phyloP scores from a whole-genome alignment of 208 protist genomes.

The Wallacemonas sp. region DNA sequence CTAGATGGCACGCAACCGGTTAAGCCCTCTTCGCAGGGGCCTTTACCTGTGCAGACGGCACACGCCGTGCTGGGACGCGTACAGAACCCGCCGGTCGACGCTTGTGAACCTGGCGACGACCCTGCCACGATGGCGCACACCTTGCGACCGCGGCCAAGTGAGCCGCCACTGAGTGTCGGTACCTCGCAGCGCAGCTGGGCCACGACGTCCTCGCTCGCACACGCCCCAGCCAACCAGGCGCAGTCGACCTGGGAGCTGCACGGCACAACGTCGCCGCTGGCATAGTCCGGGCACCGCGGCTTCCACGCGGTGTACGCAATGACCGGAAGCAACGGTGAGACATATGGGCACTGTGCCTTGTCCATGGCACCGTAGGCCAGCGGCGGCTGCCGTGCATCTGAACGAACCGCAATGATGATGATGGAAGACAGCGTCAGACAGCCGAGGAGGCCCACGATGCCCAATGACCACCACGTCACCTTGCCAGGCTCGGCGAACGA shows the following conservation, averaged over 20 bases:
- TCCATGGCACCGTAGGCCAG: slow-evolving; percentile 13
- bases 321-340: slow-evolving; percentile 20
- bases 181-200: slow-evolving; percentile 25
- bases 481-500: slow-evolving; percentile 27
- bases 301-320: slow-evolving; percentile 33
- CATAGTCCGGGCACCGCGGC: slow-evolving; percentile 6
- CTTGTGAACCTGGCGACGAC: not conserved
- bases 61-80: slow-evolving; percentile 21
- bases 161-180: not conserved
- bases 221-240: slow-evolving; percentile 17
- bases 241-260: slow-evolving; percentile 44
- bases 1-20: not conserved
- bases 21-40: not conserved
- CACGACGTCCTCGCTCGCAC: slow-evolving; percentile 19
- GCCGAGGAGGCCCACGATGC: slow-evolving; percentile 25
- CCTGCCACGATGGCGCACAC: not conserved
- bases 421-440: slow-evolving; percentile 23
- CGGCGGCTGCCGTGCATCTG: slow-evolving; percentile 13
- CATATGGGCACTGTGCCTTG: slow-evolving; percentile 19
- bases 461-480: slow-evolving; percentile 41
- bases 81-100: slow-evolving; percentile 29
- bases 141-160: not conserved
- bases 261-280: slow-evolving; percentile 9
- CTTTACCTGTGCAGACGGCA: slow-evolving; percentile 21
- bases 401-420: slow-evolving; percentile 27